These are phyloP conservation scores for Diplosphaera chodatii DNA, from an alignment of 139 green algal genomes.

Conservation along the genomic window DNA sequence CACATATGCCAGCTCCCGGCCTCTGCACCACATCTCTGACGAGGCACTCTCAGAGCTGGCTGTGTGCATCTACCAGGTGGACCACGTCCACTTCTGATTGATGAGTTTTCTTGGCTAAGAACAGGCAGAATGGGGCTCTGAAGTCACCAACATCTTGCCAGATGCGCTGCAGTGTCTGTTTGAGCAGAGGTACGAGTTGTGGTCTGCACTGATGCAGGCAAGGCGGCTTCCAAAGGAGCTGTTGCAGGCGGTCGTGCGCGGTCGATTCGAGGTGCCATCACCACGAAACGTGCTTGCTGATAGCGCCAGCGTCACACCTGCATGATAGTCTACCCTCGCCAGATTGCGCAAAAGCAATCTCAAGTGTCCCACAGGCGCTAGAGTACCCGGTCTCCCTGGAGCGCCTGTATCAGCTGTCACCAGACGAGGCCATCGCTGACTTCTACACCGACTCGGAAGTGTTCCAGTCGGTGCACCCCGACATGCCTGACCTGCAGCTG, in stretches of 20 bases:
- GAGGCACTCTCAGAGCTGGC: slow-evolving; percentile 51
- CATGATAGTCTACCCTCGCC: slow-evolving; percentile 1
- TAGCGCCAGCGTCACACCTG: no score
- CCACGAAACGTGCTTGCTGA: no score
- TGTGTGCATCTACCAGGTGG: slow-evolving; percentile 43
- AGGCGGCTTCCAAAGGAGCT: slow-evolving; percentile 30
- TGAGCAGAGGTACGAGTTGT: no score
- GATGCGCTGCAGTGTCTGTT: no score
- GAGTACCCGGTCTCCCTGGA: slow-evolving; percentile 37
- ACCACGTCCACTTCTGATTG: no score
- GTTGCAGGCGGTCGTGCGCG: slow-evolving; percentile 33
- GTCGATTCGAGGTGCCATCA: slow-evolving; percentile 29
- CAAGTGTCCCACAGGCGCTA: not conserved
- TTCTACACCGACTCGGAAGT: slow-evolving; percentile 45
- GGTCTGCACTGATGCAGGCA: slow-evolving; percentile 26
- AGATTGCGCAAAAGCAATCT: no score
- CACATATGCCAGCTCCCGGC: slow-evolving; percentile 30
- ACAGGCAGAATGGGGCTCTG: no score
- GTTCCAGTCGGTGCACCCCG: slow-evolving; percentile 36
- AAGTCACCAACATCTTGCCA: no score
- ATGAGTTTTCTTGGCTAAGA: no score
- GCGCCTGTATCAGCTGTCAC: slow-evolving; percentile 36
- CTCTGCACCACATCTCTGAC: slow-evolving; percentile 48
- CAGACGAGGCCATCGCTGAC: slow-evolving; percentile 55
- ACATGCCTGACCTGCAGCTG: slow-evolving; percentile 44